Evolutionary conservation across 1,284 basidiomycete genomes (phyloP), one percentile per base, ranked within the genome.

Genomic region (Heterobasidion occidentale): DNA sequence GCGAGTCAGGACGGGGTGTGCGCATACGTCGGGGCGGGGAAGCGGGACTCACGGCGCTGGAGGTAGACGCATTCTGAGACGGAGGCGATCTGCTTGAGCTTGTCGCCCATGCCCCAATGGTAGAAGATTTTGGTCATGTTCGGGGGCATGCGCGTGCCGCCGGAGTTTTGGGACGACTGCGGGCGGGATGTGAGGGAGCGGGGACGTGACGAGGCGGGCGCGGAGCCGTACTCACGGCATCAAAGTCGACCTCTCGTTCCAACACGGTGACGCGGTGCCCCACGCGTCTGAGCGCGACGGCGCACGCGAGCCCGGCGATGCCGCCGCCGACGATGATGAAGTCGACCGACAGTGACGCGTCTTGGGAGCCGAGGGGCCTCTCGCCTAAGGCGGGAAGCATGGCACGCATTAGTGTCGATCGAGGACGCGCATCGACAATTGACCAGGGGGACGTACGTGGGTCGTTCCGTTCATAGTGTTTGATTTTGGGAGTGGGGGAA

Each of bases 231-330:
- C 74, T 38, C 54, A 78, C 76, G 57, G 68, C 64, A 36, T 71
- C 63, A n/a, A 72, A 62, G 36, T 64, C 64, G 6, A 61, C 59
- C 45, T 70, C 69, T 54, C 72, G 70, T 61, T 87, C 85, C 7
- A 86, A 63, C 2, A 87, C 77, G 1, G 70, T 65, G 2, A 80
- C 81, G 11, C 69, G 65, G 63, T 86, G 84, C 3, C 83, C 83
- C 4, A 77, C 77, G 46, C 78, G 74, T 53, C 74, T 65, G 19
- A 86, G 69, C 9, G 80, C 75, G 56, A 79, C 72, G 0, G 84
- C 83, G 57, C 75, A 75, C 1, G 81, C 72, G 6, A 83, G 68
- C 6, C 84, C 84, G 1, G 75, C 71, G 17, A 81, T 68, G 6
- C 79, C 78, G 9, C 74, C 80, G 33, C 80, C 80, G 36, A 83